Base-by-base conservation (phyloP, 2,329 filamentous ascomycete genomes). In the Rutstroemia sp. region DNA sequence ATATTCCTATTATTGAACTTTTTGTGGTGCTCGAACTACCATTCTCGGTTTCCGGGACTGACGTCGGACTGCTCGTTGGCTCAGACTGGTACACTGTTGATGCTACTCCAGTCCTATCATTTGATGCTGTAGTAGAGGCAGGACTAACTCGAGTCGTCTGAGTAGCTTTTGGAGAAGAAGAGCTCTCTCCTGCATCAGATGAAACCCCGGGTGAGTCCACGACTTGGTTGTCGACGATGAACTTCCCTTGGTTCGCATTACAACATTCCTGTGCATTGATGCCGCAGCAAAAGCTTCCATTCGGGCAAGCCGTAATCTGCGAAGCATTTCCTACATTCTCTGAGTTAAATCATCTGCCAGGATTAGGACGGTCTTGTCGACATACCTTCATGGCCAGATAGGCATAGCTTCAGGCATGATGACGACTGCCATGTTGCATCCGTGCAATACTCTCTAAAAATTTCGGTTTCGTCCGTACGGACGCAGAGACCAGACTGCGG, bases 211-310 rank as follows among this genome's bases (percentile, higher is more conserved):
- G 39, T 21, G 37, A 49, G 39, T 54, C 52, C n/a, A 45, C 48
- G 14, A 49, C 45, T 19, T 34, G 48, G 44, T 37, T 37, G 12
- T 56, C 46, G 16, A 56, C 54, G 16, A 56, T 46, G n/a, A 45
- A 52, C 4, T 45, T 51, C 16, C 48, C 54, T 19, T 30, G 10
- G 4, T 52, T 52, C 6, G 27, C 21, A 5, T 39, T 23, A 19
- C 54, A 56, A 30, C 48, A 56, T 21, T 27, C 49, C 3, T 8
- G 16, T 16, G 19, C 34, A 27, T 56, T 56, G 4, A 10, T 27
- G n/a, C 54, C 54, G 9, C 54, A 56, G 12, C 48, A 56, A 38
- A 38, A 56, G 21, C 54, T 52, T 16, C 54, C 39, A 52, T 56
- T n/a, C 27, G 30, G 21, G n/a, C 39, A 56, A 7, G 39, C 54